Evolutionary conservation across 2,329 filamentous ascomycete genomes (phyloP), one percentile per base, ranked within the genome.

Genomic region (Fusarium annulatum): DNA sequence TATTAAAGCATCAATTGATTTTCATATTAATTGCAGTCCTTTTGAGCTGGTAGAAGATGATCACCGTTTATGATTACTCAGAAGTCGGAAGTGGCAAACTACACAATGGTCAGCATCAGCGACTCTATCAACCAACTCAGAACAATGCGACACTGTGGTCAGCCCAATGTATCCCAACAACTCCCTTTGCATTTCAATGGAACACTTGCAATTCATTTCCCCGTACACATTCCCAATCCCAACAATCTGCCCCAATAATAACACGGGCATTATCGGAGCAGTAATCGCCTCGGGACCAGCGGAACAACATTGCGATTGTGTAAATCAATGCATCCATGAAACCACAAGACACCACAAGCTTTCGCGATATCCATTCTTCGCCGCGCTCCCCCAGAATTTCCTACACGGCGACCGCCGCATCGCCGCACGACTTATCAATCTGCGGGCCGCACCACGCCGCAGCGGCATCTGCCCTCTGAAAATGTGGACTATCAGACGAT

Each of bases 381-480:
- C 38, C n/a, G 38, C 58, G 0, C 0, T 34, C 19, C 16, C 34
- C 9, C 2, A 21, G 10, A 39, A 21, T n/a, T 16, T 2, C 9
- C 9, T 36, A 39, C 23, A 18, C 9, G 18, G 19, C 10, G 16
- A 30, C 26, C 15, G 69, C 69, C 64, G 58, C 64, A 39, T 33
- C 12, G 64, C 36, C 57, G 55, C 53, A 21, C 7, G 33, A 8
- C 39, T 46, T 43, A 43, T 57, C 51, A 14, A 41, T 23, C 26
- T 69, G 69, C 69, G 69, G 69, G 28, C 69, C 69, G 69, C 58
- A 51, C 5, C 4, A 45, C 16, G 57, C 69, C 69, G 69, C 69
- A 48, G 64, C 53, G 58, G 69, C 69, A 11, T 28, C 28, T 28
- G 28, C 28, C 28, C 28, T 28, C 28, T 28, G 28, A 5, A 21